Evolutionary conservation across 768 basidiomycete species (phyloP).

Genomic region (Lactarius deliciosus): DNA sequence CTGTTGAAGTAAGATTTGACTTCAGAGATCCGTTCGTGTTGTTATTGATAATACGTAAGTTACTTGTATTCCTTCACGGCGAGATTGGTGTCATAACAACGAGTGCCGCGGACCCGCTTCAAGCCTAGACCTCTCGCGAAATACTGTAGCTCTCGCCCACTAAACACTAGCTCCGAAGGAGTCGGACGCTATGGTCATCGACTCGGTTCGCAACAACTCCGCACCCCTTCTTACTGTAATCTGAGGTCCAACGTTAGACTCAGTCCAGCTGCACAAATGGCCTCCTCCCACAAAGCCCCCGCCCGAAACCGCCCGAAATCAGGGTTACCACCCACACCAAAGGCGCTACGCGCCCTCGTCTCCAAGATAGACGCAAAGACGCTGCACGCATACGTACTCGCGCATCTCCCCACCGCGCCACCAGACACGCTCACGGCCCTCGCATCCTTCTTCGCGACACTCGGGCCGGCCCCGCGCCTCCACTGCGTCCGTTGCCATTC

Average conservation of each 20-base stretch:
- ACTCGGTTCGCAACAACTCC: constrained; percentile 39
- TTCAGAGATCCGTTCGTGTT: too few species aligned
- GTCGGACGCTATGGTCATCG: constrained; percentile 16
- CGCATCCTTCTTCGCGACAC: constrained; percentile 56
- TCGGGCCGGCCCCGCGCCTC: constrained; percentile 50
- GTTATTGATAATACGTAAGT: too few species aligned
- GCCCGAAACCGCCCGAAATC: constrained; percentile 33
- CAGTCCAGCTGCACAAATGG: constrained; percentile 20
- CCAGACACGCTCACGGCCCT: constrained; percentile 47
- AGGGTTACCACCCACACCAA: constrained; percentile 30
- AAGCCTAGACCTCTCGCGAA: too few species aligned
- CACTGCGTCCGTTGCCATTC: too few species aligned
- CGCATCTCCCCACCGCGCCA: constrained; percentile 45
- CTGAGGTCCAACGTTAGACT: constrained; percentile 34
- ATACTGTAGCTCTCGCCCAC: not conserved
- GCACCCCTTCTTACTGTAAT: constrained; percentile 55
- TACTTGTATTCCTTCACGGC: too few species aligned
- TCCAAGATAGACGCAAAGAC: constrained; percentile 62
- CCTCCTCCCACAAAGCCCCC: constrained; percentile 32
- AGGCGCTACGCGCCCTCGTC: constrained; percentile 52
- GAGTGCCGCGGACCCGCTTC: too few species aligned
- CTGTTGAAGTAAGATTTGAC: too few species aligned
- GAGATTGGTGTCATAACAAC: too few species aligned
- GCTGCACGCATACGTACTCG: constrained; percentile 59
- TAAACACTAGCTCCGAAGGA: not conserved